Evolutionary conservation across 495 filamentous ascomycete genomes (phyloP), one percentile per base, ranked within the genome.

Genomic region (Penicillium paxilli): DNA sequence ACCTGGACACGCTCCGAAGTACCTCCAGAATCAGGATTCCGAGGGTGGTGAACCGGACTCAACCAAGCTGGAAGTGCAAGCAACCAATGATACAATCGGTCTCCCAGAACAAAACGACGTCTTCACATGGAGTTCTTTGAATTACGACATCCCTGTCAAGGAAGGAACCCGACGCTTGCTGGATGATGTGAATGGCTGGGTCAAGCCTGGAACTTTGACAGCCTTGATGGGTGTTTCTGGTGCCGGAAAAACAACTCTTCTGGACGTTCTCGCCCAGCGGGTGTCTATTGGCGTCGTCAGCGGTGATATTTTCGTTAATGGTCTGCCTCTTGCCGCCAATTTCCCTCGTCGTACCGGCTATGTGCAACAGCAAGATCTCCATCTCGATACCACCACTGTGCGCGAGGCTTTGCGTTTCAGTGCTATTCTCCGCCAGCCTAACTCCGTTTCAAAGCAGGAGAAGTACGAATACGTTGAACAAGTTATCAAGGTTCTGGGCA

Each of bases 341-440:
- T 96, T 96, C 77, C 90, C 92, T 54, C 85, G 92, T 46, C 89
- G 89, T 70, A 93, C 90, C n/a, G 92, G 92, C 4, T 96, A 96
- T 59, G 92, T 92, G 20, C 89, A 96, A 62, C 92, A 96, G 66
- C 91, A 95, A 66, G 92, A 96, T 80, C 78, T 96, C 5, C 91
- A 95, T 71, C 77, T 93, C 5, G 78, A 86, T n/a, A 93, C 89
- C 0, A 83, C 86, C 1, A 97, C 92, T 2, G 92, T 96, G 25
- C 83, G 92, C 24, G 92, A 80, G 54, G 90, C 91, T 20, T 79
- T 97, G 22, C 80, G 80, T 48, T 97, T 97, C 70, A 88, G 83
- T 55, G 92, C 92, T 33, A 74, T 92, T 30, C 84, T 96, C 17
- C 87, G 92, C 35, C 92, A 96, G 60, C 88, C 92, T 1, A 78